Conservation (phyloP, 495 filamentous ascomycete genomes). For the Aspergillus affinis region DNA sequence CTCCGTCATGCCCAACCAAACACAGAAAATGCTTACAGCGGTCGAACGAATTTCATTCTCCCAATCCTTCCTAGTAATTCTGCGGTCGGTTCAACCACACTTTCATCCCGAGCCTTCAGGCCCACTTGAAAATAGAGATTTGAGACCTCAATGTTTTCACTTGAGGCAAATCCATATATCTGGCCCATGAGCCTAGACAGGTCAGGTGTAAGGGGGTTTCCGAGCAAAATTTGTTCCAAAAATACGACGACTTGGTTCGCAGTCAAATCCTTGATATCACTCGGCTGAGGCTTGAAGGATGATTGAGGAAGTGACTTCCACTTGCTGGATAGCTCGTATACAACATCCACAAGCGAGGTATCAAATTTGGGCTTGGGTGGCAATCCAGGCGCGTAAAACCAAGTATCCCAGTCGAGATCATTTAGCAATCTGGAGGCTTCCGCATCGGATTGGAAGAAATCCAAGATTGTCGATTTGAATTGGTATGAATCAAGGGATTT, state of each 20-base stretch:
- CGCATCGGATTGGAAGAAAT: constrained; percentile 73
- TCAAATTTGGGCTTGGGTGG: constrained; percentile 91
- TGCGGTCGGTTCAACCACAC: constrained; percentile 64
- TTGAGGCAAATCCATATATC: constrained; percentile 65
- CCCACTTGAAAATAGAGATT: constrained; percentile 75
- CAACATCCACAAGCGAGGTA: constrained; percentile 80
- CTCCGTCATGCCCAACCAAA: neutral
- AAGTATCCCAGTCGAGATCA: constrained; percentile 80
- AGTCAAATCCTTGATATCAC: constrained; percentile 70
- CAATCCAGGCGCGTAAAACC: constrained; percentile 81
- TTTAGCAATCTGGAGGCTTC: constrained; percentile 65
- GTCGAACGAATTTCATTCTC: constrained; percentile 95
- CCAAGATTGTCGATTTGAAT: constrained; percentile 81
- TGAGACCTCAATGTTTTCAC: constrained; percentile 81
- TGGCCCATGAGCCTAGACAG: constrained; percentile 67
- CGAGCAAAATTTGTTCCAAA: constrained; percentile 69
- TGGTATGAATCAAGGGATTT: constrained; percentile 89
- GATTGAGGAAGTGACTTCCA: constrained; percentile 59
- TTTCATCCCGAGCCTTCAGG: constrained; percentile 67
- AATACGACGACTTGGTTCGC: constrained; percentile 91
- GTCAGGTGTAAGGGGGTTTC: constrained; percentile 57
- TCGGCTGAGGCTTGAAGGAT: constrained; percentile 62
- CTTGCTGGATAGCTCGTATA: constrained; percentile 75
- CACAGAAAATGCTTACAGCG: constrained; percentile 51
- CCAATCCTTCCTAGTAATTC: constrained; percentile 79